phyloP scores from a whole-genome alignment of 805 yeast genomes.

The Blastobotrys peoriensis region DNA sequence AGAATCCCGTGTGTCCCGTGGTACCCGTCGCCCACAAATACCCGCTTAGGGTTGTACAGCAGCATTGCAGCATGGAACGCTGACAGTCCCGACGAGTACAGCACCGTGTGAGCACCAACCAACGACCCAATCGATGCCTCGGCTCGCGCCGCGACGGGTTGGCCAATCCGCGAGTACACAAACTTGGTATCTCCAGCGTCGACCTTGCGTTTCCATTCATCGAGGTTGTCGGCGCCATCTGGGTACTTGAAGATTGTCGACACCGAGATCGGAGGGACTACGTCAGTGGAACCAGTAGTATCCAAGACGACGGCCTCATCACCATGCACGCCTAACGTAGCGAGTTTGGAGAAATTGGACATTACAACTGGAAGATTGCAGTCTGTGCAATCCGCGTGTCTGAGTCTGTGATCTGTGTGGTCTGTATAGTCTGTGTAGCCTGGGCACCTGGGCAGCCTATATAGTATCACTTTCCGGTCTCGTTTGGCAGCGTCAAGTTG shows the following conservation, averaged over 20 bases:
- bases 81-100: conserved; percentile 72
- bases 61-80: conserved; percentile 75
- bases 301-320: conserved; percentile 56
- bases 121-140: conserved; percentile 60
- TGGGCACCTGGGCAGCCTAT: too few species aligned
- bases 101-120: conserved; percentile 58
- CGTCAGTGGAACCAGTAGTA: conserved; percentile 30
- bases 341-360: not conserved
- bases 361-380: too few species aligned
- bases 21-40: conserved; percentile 75
- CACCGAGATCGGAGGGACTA: conserved; percentile 72
- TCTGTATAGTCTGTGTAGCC: too few species aligned
- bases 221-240: conserved; percentile 50
- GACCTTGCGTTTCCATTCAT: conserved; percentile 34
- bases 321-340: conserved; percentile 50
- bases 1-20: conserved; percentile 79
- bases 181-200: conserved; percentile 27
- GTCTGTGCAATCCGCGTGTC: too few species aligned
- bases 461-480: too few species aligned
- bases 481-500: too few species aligned
- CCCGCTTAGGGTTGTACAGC: conserved; percentile 61
- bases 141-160: conserved; percentile 62
- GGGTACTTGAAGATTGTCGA: conserved; percentile 72
- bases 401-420: too few species aligned
- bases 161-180: conserved; percentile 67